These are phyloP conservation scores for Onygena corvina DNA, from an alignment of 2,329 filamentous ascomycete genomes.

Conservation along the genomic window DNA sequence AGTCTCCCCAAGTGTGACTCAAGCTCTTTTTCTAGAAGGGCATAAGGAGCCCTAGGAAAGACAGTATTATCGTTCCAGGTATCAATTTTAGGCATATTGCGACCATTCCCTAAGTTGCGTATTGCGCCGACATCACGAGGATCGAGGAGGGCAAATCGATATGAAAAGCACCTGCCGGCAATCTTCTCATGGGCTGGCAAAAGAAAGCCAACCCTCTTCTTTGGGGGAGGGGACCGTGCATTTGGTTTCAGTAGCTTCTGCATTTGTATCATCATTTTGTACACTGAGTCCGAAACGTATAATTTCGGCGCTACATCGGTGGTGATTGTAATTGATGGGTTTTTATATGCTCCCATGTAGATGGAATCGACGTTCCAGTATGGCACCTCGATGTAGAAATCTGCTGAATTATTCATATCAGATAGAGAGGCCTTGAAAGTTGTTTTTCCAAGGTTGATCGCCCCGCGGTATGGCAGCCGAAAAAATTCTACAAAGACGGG, in stretches of 20 bases:
- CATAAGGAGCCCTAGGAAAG: conserved; percentile 3
- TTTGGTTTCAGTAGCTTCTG: neutral
- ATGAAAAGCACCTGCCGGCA: conserved; percentile 31
- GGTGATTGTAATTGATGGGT: conserved; percentile 37
- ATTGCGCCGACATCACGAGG: conserved; percentile 21
- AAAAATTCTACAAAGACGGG: conserved; percentile 34
- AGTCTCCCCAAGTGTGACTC: conserved; percentile 10
- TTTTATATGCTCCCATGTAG: conserved; percentile 13
- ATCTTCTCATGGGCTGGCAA: conserved; percentile 14
- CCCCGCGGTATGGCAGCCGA: conserved; percentile 13
- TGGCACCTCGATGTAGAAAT: conserved; percentile 22
- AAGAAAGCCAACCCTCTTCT: conserved; percentile 16
- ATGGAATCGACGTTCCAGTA: conserved; percentile 18
- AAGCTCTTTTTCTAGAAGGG: conserved; percentile 11
- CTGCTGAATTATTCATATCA: conserved; percentile 36
- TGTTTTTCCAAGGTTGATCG: conserved; percentile 34
- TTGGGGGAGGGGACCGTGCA: conserved; percentile 2
- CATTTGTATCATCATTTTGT: conserved; percentile 9
- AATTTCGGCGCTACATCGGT: conserved; percentile 16
- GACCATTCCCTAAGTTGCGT: conserved; percentile 18
- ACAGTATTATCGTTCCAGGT: conserved; percentile 16
- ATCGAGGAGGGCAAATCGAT: conserved; percentile 30
- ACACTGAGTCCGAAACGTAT: conserved; percentile 14
- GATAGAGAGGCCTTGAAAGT: conserved; percentile 32
- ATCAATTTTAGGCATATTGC: conserved; percentile 16